Base-by-base conservation (phyloP, 1,139 yeast species). In the Casaregolazyma lundiana region DNA sequence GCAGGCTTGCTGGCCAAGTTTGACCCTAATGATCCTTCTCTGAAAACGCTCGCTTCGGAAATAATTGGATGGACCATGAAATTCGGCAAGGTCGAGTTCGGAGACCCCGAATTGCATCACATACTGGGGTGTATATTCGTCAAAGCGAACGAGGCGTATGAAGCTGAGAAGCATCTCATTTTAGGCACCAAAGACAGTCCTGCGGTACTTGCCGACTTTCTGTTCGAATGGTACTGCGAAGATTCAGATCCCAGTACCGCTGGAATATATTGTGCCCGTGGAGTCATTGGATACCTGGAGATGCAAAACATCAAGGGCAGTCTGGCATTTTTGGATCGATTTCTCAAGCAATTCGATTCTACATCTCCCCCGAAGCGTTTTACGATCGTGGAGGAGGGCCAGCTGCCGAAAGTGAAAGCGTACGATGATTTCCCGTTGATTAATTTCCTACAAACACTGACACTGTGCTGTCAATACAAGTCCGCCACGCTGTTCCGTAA, bases 71-170 rank as follows among this genome's bases (percentile, higher is more conserved):
- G 95, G 89, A 74, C 90, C 0, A 68, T 69, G 41, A 73, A 73
- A 44, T 65, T 64, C 43, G 70, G 78, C 2, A 69, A 67, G 0
- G 69, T 66, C 48, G 77, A 77, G 49, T 77, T 77, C 53, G 96
- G 96, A 3, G 96, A 88, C 59, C 73, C 82, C 4, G 82, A 79
- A 43, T 69, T 92, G 49, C 90, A 87, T 60, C 82, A 82, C 54
- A 74, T 83, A 16, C 73, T 90, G 52, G 97, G 96, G 0, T 65
- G 71, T 34, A 83, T 84, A 58, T 71, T 87, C 41, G 66, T 65
- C 18, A 50, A 56, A 16, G 70, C 64, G 9, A 63, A 58, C 51
- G 57, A 60, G 48, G 67, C 67, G 6, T 68, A 73, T 50, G 79
- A 75, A 45, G 80, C 82, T 4, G 80, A 76, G 61, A 68, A 72